phyloP scores from a whole-genome alignment of 2,329 filamentous ascomycete species.

The Colletotrichum echinochloae region DNA sequence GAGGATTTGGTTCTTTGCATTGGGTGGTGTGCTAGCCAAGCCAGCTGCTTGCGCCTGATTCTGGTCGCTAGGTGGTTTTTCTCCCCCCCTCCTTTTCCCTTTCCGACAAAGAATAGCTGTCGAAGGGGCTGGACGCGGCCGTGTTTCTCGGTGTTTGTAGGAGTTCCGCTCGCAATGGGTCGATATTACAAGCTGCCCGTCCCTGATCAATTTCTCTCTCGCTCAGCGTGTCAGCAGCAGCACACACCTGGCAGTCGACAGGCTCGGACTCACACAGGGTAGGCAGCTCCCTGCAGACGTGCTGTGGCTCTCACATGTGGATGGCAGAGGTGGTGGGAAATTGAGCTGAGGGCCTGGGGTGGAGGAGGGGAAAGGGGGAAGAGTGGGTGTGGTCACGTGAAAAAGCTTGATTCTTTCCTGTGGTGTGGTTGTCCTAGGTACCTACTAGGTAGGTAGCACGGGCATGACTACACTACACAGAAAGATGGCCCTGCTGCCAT shows the following conservation, averaged over 20 bases:
- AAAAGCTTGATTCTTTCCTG: slow-evolving; percentile 35
- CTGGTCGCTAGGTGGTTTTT: background rate
- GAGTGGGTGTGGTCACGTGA: slow-evolving; percentile 13
- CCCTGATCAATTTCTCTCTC: background rate
- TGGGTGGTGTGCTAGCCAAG: background rate
- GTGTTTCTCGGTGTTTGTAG: slow-evolving; percentile 3
- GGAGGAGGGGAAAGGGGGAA: slow-evolving; percentile 15
- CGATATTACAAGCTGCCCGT: background rate
- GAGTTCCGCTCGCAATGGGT: background rate
- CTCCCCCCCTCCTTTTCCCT: background rate
- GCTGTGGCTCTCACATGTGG: slow-evolving; percentile 27
- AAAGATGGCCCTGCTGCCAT: too few relatives aligned
- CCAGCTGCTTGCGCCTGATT: background rate
- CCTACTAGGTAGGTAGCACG: too few relatives aligned
- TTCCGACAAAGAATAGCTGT: slow-evolving; percentile 14
- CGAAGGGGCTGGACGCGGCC: slow-evolving; percentile 26
- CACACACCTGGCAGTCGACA: background rate
- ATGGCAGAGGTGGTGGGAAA: slow-evolving; percentile 27
- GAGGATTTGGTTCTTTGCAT: background rate
- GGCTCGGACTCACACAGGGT: slow-evolving; percentile 31
- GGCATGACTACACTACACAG: too few relatives aligned
- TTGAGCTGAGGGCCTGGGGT: slow-evolving; percentile 14
- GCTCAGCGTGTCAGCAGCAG: background rate
- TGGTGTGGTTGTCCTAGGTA: background rate
- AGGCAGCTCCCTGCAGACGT: slow-evolving; percentile 32